These are phyloP conservation scores for Chrysophaeum taylorii DNA, from an alignment of 352 stramenopile species.

Conservation along the genomic window DNA sequence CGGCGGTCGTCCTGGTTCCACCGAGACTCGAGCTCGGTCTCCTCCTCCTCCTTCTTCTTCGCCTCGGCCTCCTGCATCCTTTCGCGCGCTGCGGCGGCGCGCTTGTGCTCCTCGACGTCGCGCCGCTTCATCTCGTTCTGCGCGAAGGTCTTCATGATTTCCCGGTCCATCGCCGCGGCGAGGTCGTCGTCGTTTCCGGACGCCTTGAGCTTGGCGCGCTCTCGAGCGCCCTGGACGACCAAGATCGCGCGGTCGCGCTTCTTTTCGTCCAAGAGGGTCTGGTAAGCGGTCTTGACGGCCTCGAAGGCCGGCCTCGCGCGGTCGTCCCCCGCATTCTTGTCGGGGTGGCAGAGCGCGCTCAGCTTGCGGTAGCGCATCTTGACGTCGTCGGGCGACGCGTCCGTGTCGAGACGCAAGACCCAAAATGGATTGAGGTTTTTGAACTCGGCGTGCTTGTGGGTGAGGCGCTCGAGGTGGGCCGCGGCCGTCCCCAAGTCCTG, in stretches of 20 bases:
- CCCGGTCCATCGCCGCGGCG: slow-evolving; percentile 9
- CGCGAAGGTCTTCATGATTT: neutral
- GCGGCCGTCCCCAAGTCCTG: slow-evolving; percentile 18
- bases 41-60: slow-evolving; percentile 14
- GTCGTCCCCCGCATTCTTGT: slow-evolving; percentile 55
- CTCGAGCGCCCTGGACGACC: slow-evolving; percentile 14
- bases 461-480: slow-evolving; percentile 7
- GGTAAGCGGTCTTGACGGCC: slow-evolving; percentile 20
- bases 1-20: slow-evolving; percentile 19
- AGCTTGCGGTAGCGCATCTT: slow-evolving; percentile 72
- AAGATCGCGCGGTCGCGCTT: neutral
- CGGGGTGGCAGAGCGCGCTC: slow-evolving; percentile 72
- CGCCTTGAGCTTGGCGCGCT: neutral
- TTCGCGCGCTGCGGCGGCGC: slow-evolving; percentile 14
- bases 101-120: slow-evolving; percentile 1
- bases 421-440: slow-evolving; percentile 64
- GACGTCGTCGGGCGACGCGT: slow-evolving; percentile 71
- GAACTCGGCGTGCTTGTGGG: slow-evolving; percentile 25
- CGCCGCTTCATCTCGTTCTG: slow-evolving; percentile 19
- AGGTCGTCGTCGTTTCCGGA: slow-evolving; percentile 2
- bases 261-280: slow-evolving; percentile 8
- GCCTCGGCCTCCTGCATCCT: slow-evolving; percentile 13
- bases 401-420: slow-evolving; percentile 65
- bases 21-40: slow-evolving; percentile 17
- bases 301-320: slow-evolving; percentile 22